Evolutionary conservation across 495 filamentous ascomycete species (phyloP).

Genomic region (Aspergillus sclerotiicarbonarius): DNA sequence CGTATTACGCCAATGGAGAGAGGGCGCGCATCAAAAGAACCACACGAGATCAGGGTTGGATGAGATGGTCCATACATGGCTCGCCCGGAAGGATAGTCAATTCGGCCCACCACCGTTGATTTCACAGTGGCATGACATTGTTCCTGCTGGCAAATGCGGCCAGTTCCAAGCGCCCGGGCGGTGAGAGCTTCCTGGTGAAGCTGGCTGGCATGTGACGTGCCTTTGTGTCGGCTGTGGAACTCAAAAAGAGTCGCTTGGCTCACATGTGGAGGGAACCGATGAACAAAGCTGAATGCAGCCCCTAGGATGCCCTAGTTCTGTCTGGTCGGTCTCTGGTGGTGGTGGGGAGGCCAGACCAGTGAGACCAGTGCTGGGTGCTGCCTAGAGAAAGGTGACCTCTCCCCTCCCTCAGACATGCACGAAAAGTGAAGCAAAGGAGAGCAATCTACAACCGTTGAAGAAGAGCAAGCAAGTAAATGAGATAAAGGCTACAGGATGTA

Average conservation of each 20-base stretch:
- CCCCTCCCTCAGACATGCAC: too few relatives aligned
- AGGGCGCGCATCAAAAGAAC: slow-evolving; percentile 8
- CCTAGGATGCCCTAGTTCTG: too few relatives aligned
- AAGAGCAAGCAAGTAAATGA: too few relatives aligned
- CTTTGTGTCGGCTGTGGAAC: not conserved
- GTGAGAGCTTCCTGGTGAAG: not conserved
- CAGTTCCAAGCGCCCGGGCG: not conserved
- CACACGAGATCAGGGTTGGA: slow-evolving; percentile 9
- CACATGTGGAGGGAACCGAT: too few relatives aligned
- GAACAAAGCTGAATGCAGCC: too few relatives aligned
- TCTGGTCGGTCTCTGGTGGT: too few relatives aligned
- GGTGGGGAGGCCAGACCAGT: too few relatives aligned
- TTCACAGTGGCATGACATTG: slow-evolving; percentile 12
- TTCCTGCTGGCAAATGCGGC: not conserved
- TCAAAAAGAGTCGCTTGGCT: not conserved
- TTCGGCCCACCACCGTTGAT: not conserved
- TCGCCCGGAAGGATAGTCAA: slow-evolving; percentile 3
- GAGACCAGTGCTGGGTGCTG: too few relatives aligned
- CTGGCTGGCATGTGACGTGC: slow-evolving; percentile 9
- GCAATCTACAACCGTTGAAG: too few relatives aligned
- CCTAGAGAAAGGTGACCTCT: too few relatives aligned
- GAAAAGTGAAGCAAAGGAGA: too few relatives aligned
- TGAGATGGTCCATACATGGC: slow-evolving; percentile 19
- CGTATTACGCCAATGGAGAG: slow-evolving; percentile 1
- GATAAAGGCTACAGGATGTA: too few relatives aligned